phyloP scores from a whole-genome alignment of 2,329 filamentous ascomycete species.

The Pseudovirgaria hyperparasitica region DNA sequence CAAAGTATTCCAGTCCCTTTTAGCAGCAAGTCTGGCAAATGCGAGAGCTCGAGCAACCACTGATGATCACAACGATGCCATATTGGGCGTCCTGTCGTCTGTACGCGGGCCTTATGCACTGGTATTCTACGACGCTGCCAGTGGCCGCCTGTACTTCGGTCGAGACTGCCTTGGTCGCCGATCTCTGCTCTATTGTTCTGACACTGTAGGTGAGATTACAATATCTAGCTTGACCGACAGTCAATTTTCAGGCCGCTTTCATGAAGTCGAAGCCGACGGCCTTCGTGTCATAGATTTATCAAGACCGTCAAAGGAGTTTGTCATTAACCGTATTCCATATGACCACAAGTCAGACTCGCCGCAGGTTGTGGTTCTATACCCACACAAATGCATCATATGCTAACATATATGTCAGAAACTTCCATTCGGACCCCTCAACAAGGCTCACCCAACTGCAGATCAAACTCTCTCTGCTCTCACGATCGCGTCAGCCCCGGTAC shows the following conservation, averaged over 20 bases:
- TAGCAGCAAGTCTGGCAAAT: slow-evolving; percentile 13
- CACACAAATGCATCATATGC: slow-evolving; percentile 3
- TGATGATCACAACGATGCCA: slow-evolving; percentile 2
- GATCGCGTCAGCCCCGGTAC: slow-evolving; percentile 38
- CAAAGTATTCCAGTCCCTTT: slow-evolving; percentile 49
- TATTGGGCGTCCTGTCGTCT: slow-evolving; percentile 13
- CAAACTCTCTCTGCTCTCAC: slow-evolving; percentile 23
- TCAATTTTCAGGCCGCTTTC: slow-evolving; percentile 40
- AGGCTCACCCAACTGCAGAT: slow-evolving; percentile 15
- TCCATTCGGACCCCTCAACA: slow-evolving; percentile 34
- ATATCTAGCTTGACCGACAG: slow-evolving; percentile 25
- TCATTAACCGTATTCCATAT: slow-evolving; percentile 13
- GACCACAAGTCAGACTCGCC: slow-evolving; percentile 7
- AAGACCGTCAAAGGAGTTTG: slow-evolving; percentile 2
- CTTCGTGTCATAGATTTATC: slow-evolving; percentile 56
- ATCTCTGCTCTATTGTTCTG: slow-evolving; percentile 53
- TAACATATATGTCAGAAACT: slow-evolving; percentile 19
- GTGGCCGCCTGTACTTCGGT: slow-evolving; percentile 60
- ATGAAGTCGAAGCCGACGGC: slow-evolving; percentile 74
- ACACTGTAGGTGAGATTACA: slow-evolving; percentile 28
- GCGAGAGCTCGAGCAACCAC: background rate
- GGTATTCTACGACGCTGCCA: slow-evolving; percentile 58
- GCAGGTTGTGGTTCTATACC: too few species aligned
- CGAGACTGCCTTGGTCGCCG: slow-evolving; percentile 79
- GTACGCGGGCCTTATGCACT: slow-evolving; percentile 72